Evolutionary conservation across 192 early-diverging fungal species (phyloP), one percentile per base, ranked within the genome.

Genomic region (Allomyces macrogynus): DNA sequence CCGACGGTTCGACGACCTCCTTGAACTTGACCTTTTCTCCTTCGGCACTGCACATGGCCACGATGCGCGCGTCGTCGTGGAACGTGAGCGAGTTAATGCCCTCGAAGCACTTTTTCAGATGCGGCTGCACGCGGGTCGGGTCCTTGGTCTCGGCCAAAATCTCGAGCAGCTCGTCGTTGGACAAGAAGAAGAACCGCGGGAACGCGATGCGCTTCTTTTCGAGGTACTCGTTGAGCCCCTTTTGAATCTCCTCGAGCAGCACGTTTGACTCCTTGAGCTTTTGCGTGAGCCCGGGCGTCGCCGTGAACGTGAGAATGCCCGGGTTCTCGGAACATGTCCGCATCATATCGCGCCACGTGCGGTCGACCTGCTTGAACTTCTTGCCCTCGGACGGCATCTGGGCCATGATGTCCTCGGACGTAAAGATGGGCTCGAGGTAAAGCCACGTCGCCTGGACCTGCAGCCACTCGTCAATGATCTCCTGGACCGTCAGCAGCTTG

Each of bases 401-500:
- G 63, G 93, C 89, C 73, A 93, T 96, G 78, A 99, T 99, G 66
- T 99, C 95, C 7, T 86, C 89, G 64, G 88, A 94, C 54, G 89
- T 86, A 70, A 99, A 99, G 64, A 99, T 98, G 42, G 94, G 95
- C 71, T 99, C 94, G 54, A 99, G 76, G 70, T 99, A 99, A 22
- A 99, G 95, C 94, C 95, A 99, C 70, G 97, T 95, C 54, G 95
- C 85, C 77, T 99, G 97, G 27, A 99, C 97, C 74, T 98, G 94
- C 61, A 97, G 92, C 97, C 97, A 99, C 7, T 96, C 88, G 78
- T 99, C 95, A 70, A 99, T 92, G 40, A 99, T 81, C 44, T 90
- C 79, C 68, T 96, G 92, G 54, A 98, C 82, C 23, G 91, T 84
- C 71, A 91, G 95, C 64, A 99, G 79, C 70, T 92, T 92, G 66